Conservation (phyloP, 257 asterid species). For the Parsonsia alboflavescens region DNA sequence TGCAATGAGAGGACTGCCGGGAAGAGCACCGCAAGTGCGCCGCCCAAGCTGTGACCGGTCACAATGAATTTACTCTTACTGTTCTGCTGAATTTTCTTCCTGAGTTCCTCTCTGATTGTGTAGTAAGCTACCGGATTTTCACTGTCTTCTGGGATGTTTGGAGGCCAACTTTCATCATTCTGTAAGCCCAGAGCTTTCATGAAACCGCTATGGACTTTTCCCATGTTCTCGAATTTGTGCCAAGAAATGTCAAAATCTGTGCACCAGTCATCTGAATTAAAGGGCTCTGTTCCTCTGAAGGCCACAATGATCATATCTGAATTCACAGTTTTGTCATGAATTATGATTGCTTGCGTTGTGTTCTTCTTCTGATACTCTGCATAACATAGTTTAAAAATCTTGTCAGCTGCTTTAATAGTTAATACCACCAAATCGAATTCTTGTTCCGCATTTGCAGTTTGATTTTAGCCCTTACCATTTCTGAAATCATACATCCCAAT, state of each 20-base stretch:
- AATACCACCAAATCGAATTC: too few relatives aligned
- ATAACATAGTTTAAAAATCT: background rate
- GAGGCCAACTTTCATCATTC: conserved; percentile 30
- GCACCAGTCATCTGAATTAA: conserved; percentile 25
- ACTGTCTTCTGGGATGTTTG: background rate
- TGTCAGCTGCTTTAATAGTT: background rate
- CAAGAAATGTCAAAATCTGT: conserved; percentile 27
- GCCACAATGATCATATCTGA: conserved; percentile 19
- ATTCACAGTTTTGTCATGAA: conserved; percentile 16
- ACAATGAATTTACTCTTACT: conserved; percentile 26
- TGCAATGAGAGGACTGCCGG: conserved; percentile 46
- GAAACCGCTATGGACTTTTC: conserved; percentile 55
- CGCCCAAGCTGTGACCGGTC: conserved; percentile 76
- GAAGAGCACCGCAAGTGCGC: conserved; percentile 52
- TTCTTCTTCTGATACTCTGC: conserved; percentile 21
- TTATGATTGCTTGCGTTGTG: conserved; percentile 22
- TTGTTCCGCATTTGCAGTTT: background rate
- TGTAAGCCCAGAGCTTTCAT: conserved; percentile 56
- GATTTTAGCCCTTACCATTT: conserved; percentile 36
- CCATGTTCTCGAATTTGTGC: conserved; percentile 17
- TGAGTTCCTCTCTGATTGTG: conserved; percentile 32
- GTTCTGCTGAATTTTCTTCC: conserved; percentile 11
- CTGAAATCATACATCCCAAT: conserved; percentile 33
- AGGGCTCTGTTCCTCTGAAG: conserved; percentile 30
- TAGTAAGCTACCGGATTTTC: conserved; percentile 26